A percentile compares a stretch with the other conserved stretches of the same genome.
Evolutionary conservation across 352 stramenopile genomes (phyloP).

Genomic region (Phytophthora meadii): DNA sequence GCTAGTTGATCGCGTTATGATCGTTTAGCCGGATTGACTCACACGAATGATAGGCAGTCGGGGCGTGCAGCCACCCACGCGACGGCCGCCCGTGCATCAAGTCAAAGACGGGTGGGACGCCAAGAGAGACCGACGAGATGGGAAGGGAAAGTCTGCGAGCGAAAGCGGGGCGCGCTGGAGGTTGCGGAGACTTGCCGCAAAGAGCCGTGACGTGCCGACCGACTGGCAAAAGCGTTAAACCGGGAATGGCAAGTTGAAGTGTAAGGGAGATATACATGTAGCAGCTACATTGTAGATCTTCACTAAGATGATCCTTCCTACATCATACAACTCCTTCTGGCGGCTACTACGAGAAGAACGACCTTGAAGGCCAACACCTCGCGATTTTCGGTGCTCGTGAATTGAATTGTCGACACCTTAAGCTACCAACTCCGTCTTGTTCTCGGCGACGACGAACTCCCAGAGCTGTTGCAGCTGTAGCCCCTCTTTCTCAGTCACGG

Average conservation of each 20-base stretch:
- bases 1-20: slow-evolving; percentile 17
- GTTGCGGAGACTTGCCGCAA: slow-evolving; percentile 14
- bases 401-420: slow-evolving; percentile 11
- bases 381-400: no score
- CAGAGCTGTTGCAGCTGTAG: slow-evolving; percentile 29
- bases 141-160: slow-evolving; percentile 30
- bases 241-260: not conserved
- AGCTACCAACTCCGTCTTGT: slow-evolving; percentile 14
- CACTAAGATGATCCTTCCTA: no score
- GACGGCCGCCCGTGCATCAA: not conserved
- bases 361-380: no score
- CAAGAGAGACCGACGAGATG: slow-evolving; percentile 32
- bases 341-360: no score
- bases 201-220: no score
- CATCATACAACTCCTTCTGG: no score
- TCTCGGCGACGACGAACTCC: slow-evolving; percentile 32
- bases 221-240: slow-evolving; percentile 20
- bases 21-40: slow-evolving; percentile 17
- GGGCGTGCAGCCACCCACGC: not conserved
- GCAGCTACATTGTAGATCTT: not conserved
- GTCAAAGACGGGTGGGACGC: slow-evolving; percentile 12
- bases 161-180: slow-evolving; percentile 6
- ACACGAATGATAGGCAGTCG: slow-evolving; percentile 19
- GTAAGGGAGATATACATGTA: no score
- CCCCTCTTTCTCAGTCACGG: slow-evolving; percentile 32